Evolutionary conservation across 2,329 filamentous ascomycete genomes (phyloP).

Genomic region (Fusarium sp.): DNA sequence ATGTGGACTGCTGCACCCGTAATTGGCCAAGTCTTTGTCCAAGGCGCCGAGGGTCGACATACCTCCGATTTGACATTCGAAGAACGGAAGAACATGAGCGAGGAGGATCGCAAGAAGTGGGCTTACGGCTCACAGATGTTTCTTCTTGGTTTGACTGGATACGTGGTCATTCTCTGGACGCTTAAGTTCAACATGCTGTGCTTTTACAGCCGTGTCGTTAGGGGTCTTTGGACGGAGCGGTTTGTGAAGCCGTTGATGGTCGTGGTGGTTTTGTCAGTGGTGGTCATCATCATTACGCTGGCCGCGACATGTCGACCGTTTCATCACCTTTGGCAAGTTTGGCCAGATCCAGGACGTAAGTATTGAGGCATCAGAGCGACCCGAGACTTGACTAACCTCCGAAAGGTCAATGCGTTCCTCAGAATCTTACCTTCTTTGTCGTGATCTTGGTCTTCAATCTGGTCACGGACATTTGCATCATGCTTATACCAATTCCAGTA

Average conservation of each 20-base stretch:
- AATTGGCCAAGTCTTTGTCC: slow-evolving; percentile 44
- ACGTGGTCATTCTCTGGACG: slow-evolving; percentile 53
- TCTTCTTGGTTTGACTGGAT: slow-evolving; percentile 49
- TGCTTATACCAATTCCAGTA: slow-evolving; percentile 51
- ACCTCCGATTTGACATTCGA: slow-evolving; percentile 48
- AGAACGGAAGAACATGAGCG: slow-evolving; percentile 47
- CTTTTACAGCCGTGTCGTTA: slow-evolving; percentile 53
- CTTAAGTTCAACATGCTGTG: slow-evolving; percentile 57
- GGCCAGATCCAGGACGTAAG: slow-evolving; percentile 53
- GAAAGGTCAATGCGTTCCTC: slow-evolving; percentile 47
- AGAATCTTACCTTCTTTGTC: slow-evolving; percentile 49
- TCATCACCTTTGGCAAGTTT: slow-evolving; percentile 50
- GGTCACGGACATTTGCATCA: slow-evolving; percentile 50
- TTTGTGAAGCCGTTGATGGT: slow-evolving; percentile 52
- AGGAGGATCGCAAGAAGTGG: slow-evolving; percentile 45
- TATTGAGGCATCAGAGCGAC: not conserved
- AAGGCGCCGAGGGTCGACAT: slow-evolving; percentile 46
- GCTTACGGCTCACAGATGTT: slow-evolving; percentile 52
- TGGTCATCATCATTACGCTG: slow-evolving; percentile 45
- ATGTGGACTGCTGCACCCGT: slow-evolving; percentile 38
- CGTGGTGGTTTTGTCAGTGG: slow-evolving; percentile 43
- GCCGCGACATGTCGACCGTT: slow-evolving; percentile 51
- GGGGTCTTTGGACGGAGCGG: slow-evolving; percentile 50
- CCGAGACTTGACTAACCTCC: not conserved
- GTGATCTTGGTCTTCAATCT: slow-evolving; percentile 51